These are phyloP conservation scores for Ogataea pilisensis DNA, from an alignment of 805 yeast species.

Conservation along the genomic window DNA sequence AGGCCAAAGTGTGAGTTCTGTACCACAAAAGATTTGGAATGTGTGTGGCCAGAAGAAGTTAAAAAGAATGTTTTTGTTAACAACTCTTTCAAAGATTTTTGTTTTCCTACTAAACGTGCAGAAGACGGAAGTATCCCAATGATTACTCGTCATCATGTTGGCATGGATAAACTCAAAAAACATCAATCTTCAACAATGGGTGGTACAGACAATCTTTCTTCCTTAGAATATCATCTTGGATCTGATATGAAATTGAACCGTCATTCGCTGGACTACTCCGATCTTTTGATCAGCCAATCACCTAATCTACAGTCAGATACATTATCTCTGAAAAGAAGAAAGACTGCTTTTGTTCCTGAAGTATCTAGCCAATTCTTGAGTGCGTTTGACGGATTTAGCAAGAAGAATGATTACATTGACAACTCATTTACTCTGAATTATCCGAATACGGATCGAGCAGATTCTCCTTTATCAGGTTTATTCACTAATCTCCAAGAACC, in stretches of 20 bases:
- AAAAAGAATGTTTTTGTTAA: constrained; percentile 25
- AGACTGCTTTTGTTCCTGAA: constrained; percentile 11
- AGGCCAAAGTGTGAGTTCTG: constrained; percentile 49
- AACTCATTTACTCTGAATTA: constrained; percentile 5
- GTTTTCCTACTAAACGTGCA: constrained; percentile 12
- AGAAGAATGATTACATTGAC: constrained; percentile 12
- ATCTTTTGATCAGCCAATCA: constrained; percentile 5
- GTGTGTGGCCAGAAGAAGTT: constrained; percentile 35
- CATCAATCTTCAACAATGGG: constrained; percentile 2
- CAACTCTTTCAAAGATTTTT: constrained; percentile 26
- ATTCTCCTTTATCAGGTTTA: constrained; percentile 21
- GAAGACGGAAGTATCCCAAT: constrained; percentile 2
- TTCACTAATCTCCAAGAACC: constrained; percentile 19
- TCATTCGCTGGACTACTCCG: constrained; percentile 17
- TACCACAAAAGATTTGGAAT: constrained; percentile 32
- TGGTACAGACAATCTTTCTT: constrained; percentile 8
- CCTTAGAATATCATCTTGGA: constrained; percentile 17
- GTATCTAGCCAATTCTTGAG: constrained; percentile 9
- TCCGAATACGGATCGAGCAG: constrained; percentile 14
- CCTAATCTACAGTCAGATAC: background rate
- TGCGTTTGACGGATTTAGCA: constrained; percentile 20
- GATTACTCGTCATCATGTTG: background rate
- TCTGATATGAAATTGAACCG: constrained; percentile 10
- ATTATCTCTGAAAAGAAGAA: constrained; percentile 6
- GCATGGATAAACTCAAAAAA: background rate